Conservation (phyloP, 441 rosid genomes). For the Eruca vesicaria region DNA sequence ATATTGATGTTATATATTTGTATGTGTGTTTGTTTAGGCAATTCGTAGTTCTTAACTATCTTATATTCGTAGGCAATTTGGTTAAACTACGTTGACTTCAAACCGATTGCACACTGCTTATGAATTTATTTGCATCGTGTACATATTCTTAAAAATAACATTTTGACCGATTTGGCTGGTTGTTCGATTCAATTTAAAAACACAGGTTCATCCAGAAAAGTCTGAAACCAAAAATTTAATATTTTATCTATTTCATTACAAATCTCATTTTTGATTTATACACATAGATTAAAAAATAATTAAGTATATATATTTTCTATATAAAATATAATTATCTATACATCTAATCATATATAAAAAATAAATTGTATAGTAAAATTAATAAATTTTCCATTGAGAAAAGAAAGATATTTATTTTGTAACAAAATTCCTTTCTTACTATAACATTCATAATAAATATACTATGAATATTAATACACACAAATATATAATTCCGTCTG, state of each 20-base stretch:
- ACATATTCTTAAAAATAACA: neutral
- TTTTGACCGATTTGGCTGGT: neutral
- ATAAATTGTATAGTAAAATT: too few relatives aligned
- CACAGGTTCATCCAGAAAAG: neutral
- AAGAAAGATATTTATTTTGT: too few relatives aligned
- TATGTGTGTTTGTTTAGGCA: neutral
- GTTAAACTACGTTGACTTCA: neutral
- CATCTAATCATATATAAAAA: too few relatives aligned
- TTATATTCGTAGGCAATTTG: neutral
- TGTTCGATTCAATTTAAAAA: neutral
- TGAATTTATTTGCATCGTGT: neutral
- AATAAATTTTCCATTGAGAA: too few relatives aligned
- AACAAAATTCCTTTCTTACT: too few relatives aligned
- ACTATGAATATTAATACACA: too few relatives aligned
- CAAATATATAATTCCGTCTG: neutral
- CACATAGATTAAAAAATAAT: too few relatives aligned
- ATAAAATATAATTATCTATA: too few relatives aligned
- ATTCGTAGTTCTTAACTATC: neutral
- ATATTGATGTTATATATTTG: neutral
- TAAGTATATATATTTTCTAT: too few relatives aligned
- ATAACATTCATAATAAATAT: too few relatives aligned
- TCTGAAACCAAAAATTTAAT: neutral
- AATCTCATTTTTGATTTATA: too few relatives aligned
- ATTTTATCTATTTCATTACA: too few relatives aligned
- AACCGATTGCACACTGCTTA: neutral